These are phyloP conservation scores for Lojkania enalia DNA, from an alignment of 2,329 filamentous ascomycete genomes.

Conservation along the genomic window DNA sequence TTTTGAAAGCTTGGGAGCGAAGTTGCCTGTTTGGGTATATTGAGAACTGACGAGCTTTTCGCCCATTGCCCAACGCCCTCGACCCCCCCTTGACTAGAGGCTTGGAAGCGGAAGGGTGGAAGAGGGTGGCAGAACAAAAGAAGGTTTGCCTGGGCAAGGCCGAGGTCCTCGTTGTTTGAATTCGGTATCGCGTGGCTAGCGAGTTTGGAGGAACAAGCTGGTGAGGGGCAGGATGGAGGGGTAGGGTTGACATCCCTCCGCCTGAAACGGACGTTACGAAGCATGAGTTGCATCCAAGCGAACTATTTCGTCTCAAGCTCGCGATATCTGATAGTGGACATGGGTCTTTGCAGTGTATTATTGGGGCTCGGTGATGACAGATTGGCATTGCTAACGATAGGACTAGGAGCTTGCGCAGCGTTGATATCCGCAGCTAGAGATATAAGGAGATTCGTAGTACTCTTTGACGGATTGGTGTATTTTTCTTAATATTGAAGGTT, in stretches of 20 bases:
- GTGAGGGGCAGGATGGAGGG: background rate
- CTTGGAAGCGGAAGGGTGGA: background rate
- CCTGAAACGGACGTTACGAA: background rate
- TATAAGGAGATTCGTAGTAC: no score
- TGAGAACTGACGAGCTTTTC: conserved; percentile 1
- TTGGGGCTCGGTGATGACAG: background rate
- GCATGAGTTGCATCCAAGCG: background rate
- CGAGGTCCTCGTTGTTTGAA: no score
- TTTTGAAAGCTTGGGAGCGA: background rate
- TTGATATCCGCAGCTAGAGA: no score
- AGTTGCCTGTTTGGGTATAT: conserved; percentile 1
- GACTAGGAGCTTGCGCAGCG: no score
- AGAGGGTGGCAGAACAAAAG: background rate
- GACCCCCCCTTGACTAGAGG: background rate
- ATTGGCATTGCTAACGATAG: background rate
- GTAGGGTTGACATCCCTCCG: background rate
- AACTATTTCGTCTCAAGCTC: background rate
- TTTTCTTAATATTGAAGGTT: no score
- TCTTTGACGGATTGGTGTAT: no score
- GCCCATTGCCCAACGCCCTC: background rate
- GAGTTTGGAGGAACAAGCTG: background rate
- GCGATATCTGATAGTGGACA: no score
- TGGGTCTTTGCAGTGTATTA: no score
- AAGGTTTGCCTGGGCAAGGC: background rate
- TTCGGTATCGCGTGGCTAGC: no score